phyloP scores from a whole-genome alignment of 1,284 basidiomycete species.

The Microbotryum lychnidis-dioicae region DNA sequence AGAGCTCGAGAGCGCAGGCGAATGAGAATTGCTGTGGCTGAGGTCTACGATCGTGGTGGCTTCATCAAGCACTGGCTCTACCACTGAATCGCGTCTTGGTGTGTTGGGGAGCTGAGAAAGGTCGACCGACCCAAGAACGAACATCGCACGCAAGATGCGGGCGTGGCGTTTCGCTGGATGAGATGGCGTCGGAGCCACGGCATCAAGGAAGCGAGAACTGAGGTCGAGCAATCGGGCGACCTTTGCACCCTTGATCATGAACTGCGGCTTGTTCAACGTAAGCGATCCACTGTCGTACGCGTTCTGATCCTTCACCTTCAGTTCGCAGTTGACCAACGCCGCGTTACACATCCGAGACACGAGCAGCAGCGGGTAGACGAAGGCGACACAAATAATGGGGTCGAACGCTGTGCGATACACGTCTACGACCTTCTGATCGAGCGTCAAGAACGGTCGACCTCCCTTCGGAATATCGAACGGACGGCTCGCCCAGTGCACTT shows the following conservation, averaged over 20 bases:
- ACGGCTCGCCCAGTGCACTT: neutral
- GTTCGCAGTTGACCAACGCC: conserved; percentile 8
- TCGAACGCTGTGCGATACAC: conserved; percentile 4
- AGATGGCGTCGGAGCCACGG: conserved; percentile 9
- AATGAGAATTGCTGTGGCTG: too few relatives aligned
- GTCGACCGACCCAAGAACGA: conserved; percentile 5
- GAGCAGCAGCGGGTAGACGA: conserved; percentile 11
- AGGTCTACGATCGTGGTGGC: too few relatives aligned
- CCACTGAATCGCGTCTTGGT: too few relatives aligned
- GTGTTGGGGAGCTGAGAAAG: too few relatives aligned
- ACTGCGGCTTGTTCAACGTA: neutral
- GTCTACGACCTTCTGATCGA: conserved; percentile 1
- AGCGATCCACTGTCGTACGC: neutral
- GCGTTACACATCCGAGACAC: conserved; percentile 12
- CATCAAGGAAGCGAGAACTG: conserved; percentile 11
- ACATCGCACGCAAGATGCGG: conserved; percentile 7
- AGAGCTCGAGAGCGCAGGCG: too few relatives aligned
- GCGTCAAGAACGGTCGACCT: neutral
- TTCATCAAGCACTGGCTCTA: too few relatives aligned
- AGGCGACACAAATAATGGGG: conserved; percentile 6
- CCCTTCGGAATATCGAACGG: conserved; percentile 5
- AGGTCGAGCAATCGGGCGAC: conserved; percentile 8
- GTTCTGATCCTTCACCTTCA: neutral
- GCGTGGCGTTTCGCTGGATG: conserved; percentile 11
- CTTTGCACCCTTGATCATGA: conserved; percentile 3